Base-by-base conservation (phyloP, 257 asterid genomes). In the Petunia secreta region DNA sequence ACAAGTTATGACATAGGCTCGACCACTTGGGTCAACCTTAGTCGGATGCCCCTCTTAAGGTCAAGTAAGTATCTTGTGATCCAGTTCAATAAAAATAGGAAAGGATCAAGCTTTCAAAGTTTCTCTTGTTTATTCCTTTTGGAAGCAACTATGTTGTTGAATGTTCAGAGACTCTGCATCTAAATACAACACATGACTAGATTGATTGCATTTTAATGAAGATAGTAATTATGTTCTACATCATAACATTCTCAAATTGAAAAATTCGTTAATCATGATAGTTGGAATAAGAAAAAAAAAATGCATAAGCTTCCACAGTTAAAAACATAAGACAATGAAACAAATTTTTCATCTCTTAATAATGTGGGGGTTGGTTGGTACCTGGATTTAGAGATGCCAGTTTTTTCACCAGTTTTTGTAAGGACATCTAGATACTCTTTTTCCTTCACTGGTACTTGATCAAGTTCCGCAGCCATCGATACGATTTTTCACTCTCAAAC, bases 301-400 rank as follows among this genome's bases (percentile, higher is more conserved):
- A 25, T 25, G 25, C 25, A 25, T 25, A 25, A 25, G 25, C 25
- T 25, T 25, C 25, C 25, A 25, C 25, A 25, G 25, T 25, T 25
- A 25, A 25, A 25, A 25, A 25, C 25, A 25, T 25, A 25, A 25
- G 25, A 25, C 25, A 25, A 25, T 25, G 25, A 25, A 25, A 25
- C 25, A 25, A 25, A 25, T 15, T n/a, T 52, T 44, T 36, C 8
- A 37, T 7, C 1, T 13, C 6, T 48, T 10, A 52, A 57, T 39
- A 15, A 10, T 53, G 77, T 8, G 34, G 16, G 6, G 6, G 46
- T 46, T 25, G 39, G 14, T 5, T 9, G 14, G 81, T 73, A 91
- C 98, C 98, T 92, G 91, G 94, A 94, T 75, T 91, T 94, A 78
- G 95, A 86, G 80, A 83, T 67, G 81, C 97, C 98, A 37, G 97